These are phyloP conservation scores for Hamamelis virginiana DNA, from an alignment of 164 flowering plant genomes.

Conservation along the genomic window DNA sequence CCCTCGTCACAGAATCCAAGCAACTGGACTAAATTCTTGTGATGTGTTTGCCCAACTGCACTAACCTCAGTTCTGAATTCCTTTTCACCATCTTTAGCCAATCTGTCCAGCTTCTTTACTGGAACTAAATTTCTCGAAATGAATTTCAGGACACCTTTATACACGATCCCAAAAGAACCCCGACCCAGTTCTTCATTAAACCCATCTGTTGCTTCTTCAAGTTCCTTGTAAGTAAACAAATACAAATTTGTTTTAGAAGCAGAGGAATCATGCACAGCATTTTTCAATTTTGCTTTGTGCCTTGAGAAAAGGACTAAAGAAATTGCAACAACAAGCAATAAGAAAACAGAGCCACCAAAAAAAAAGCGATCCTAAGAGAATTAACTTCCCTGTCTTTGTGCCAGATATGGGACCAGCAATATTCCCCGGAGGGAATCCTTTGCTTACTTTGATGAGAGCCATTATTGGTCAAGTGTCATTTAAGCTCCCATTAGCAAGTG, in stretches of 20 bases:
- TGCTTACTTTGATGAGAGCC: slow-evolving; percentile 15
- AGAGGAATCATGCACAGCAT: not conserved
- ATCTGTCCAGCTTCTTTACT: slow-evolving; percentile 10
- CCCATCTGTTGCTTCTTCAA: slow-evolving; percentile 14
- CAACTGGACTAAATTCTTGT: slow-evolving; percentile 15
- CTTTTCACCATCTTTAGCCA: slow-evolving; percentile 13
- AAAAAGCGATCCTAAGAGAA: slow-evolving; percentile 2
- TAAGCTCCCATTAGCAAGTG: slow-evolving; percentile 4
- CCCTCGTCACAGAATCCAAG: slow-evolving; percentile 19
- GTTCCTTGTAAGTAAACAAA: slow-evolving; percentile 17
- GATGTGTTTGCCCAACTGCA: slow-evolving; percentile 18
- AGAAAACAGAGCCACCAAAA: slow-evolving; percentile 5
- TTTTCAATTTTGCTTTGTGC: not conserved
- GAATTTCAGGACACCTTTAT: slow-evolving; percentile 7
- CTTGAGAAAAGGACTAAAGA: not conserved
- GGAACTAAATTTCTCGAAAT: slow-evolving; percentile 1
- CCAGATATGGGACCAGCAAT: no score
- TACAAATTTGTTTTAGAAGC: slow-evolving; percentile 1
- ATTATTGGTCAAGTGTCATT: not conserved
- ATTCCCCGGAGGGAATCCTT: not conserved
- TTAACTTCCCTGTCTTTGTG: not conserved
- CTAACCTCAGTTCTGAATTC: slow-evolving; percentile 19
- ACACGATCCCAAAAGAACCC: slow-evolving; percentile 21
- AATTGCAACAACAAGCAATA: not conserved
- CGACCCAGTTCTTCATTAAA: slow-evolving; percentile 13